phyloP scores from a whole-genome alignment of 208 protist species.

The Trypanosoma caninum region DNA sequence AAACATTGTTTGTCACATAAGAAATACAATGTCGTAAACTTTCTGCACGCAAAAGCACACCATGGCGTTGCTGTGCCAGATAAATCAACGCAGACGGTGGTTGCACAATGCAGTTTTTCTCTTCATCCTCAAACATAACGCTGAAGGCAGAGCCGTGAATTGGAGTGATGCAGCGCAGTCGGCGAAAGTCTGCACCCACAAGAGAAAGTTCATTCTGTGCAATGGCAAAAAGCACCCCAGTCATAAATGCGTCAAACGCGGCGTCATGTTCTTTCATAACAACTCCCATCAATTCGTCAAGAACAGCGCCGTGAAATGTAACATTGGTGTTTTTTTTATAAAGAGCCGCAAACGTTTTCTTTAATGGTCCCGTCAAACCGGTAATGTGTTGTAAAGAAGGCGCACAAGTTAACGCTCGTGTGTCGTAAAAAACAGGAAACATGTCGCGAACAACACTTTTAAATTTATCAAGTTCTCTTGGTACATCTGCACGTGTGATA shows the following conservation, averaged over 20 bases:
- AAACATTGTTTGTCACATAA: neutral
- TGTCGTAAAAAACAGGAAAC: slow-evolving; percentile 68
- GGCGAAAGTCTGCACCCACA: slow-evolving; percentile 16
- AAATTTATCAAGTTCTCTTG: slow-evolving; percentile 33
- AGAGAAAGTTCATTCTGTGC: slow-evolving; percentile 22
- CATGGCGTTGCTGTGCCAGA: neutral
- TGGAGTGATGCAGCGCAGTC: slow-evolving; percentile 26
- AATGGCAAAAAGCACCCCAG: slow-evolving; percentile 50
- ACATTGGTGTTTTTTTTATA: neutral
- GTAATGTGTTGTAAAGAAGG: slow-evolving; percentile 35
- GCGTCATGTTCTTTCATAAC: slow-evolving; percentile 22
- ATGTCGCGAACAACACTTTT: slow-evolving; percentile 34
- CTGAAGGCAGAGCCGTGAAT: slow-evolving; percentile 35
- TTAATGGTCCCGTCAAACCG: slow-evolving; percentile 39
- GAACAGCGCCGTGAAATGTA: neutral
- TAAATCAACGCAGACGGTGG: neutral
- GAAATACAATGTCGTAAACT: slow-evolving; percentile 2
- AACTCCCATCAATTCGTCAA: neutral
- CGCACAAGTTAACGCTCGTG: slow-evolving; percentile 41
- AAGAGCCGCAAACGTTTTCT: slow-evolving; percentile 21
- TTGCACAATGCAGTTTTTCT: slow-evolving; percentile 25
- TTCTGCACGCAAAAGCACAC: neutral
- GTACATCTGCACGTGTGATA: slow-evolving; percentile 32
- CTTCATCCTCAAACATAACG: slow-evolving; percentile 26
- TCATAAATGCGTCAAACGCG: slow-evolving; percentile 55